phyloP scores from a whole-genome alignment of 768 basidiomycete species.

The Termitomyces sp. region DNA sequence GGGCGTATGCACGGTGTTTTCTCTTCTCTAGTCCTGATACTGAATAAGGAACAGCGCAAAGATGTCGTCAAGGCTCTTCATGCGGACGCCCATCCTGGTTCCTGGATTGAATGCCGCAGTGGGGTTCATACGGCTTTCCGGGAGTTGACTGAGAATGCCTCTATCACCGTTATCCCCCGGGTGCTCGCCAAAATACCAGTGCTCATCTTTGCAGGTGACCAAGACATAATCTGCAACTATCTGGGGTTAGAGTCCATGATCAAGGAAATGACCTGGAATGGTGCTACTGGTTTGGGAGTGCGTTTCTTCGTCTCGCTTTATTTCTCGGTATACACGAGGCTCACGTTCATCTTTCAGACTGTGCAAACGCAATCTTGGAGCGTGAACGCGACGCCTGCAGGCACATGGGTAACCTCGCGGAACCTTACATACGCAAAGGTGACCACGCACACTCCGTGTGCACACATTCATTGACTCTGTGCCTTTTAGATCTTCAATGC shows the following conservation, averaged over 20 bases:
- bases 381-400: constrained; percentile 72
- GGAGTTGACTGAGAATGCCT: constrained; percentile 52
- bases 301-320: constrained; percentile 23
- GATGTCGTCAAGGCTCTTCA: constrained; percentile 86
- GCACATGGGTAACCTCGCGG: constrained; percentile 86
- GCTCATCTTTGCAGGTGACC: constrained; percentile 91
- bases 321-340: background rate
- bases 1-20: constrained; percentile 48
- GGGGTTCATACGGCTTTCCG: constrained; percentile 61
- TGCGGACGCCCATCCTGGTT: constrained; percentile 66
- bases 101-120: constrained; percentile 84
- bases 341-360: constrained; percentile 29
- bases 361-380: constrained; percentile 70
- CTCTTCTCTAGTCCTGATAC: background rate
- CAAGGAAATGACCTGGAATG: constrained; percentile 80
- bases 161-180: constrained; percentile 71
- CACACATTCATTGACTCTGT: background rate
- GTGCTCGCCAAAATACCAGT: constrained; percentile 78
- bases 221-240: constrained; percentile 96
- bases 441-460: constrained; percentile 5
- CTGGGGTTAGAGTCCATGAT: constrained; percentile 87
- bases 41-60: constrained; percentile 44
- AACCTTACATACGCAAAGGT: constrained; percentile 95
- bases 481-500: constrained; percentile 72
- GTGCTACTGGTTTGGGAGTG: constrained; percentile 78